Base-by-base conservation (phyloP, 768 basidiomycete species). In the Megacollybia marginata region DNA sequence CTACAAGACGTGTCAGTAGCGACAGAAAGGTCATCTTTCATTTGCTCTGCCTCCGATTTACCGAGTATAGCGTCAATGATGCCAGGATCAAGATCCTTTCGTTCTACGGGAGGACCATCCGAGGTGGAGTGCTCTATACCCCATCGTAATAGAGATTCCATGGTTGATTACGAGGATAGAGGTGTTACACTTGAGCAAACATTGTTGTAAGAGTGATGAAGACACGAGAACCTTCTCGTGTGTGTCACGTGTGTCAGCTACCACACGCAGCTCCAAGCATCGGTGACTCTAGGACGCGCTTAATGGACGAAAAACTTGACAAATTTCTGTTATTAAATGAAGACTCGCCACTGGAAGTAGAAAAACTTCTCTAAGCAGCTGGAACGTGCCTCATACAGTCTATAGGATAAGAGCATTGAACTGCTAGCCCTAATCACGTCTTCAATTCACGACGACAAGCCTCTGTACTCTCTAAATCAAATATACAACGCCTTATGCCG, bases 11-110 rank as follows among this genome's bases (percentile, higher is more conserved):
- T 63, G 60, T 93, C 86, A 1, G 75, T 57, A 0, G 88, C 88
- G 19, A 78, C 61, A 1, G 73, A 72, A 61, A 92, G 71, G 50
- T 82, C 79, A 52, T 92, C 88, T 61, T 86, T 88, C 90, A 95
- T 94, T 47, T 81, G 70, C 45, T 78, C 80, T 1, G 89, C 76
- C 59, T 94, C 92, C 0, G 87, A 78, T 58, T 83, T 88, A 10
- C 92, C 92, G 31, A 95, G 74, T 57, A 95, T 89, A 64, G 78
- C 64, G 57, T 93, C 89, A 54, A 94, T 86, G 54, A 94, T 73
- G n/a, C 66, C 88, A 1, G 92, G 85, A 68, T 92, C 86, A 16
- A 95, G 67, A 47, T 84, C 72, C 49, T 74, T 70, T 16, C 68
- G 64, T 9, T 65, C 65, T 13, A 53, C 57, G 19, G 69, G 71